These are phyloP conservation scores for Leucocoprinus sp. DNA, from an alignment of 768 basidiomycete genomes.

Conservation along the genomic window DNA sequence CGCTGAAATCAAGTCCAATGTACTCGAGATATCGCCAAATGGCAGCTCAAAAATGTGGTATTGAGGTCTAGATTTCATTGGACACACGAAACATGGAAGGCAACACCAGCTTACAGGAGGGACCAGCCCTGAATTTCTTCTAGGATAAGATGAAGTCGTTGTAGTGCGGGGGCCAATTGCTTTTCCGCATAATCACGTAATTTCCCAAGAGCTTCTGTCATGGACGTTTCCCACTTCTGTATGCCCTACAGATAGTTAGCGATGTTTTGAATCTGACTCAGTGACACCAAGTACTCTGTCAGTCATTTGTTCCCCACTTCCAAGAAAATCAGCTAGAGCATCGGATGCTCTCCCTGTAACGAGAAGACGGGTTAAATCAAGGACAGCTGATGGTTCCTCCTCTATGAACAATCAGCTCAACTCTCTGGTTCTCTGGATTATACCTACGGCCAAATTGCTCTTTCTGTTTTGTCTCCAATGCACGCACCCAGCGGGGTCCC, in stretches of 20 bases:
- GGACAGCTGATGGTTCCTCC: conserved; percentile 50
- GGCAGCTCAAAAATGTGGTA: conserved; percentile 52
- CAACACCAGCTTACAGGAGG: conserved; percentile 39
- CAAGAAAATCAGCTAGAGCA: conserved; percentile 63
- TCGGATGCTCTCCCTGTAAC: conserved; percentile 68
- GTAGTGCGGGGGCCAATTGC: conserved; percentile 63
- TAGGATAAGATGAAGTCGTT: conserved; percentile 67
- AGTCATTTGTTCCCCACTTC: conserved; percentile 72
- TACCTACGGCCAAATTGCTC: conserved; percentile 60
- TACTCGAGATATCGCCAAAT: conserved; percentile 39
- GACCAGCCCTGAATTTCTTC: conserved; percentile 80
- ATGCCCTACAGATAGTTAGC: conserved; percentile 47
- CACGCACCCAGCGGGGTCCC: conserved; percentile 65
- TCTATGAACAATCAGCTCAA: conserved; percentile 30
- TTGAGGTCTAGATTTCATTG: conserved; percentile 22
- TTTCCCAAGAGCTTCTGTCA: conserved; percentile 61
- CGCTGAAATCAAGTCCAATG: conserved; percentile 43
- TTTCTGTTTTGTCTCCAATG: conserved; percentile 55
- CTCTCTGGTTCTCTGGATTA: conserved; percentile 6
- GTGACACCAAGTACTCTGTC: conserved; percentile 50
- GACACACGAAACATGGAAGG: neutral
- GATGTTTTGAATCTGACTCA: conserved; percentile 7
- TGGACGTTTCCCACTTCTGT: conserved; percentile 75
- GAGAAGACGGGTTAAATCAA: conserved; percentile 65
- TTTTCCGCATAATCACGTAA: conserved; percentile 69